phyloP scores from a whole-genome alignment of 202 grass and related monocot species.

The Zizania palustris region DNA sequence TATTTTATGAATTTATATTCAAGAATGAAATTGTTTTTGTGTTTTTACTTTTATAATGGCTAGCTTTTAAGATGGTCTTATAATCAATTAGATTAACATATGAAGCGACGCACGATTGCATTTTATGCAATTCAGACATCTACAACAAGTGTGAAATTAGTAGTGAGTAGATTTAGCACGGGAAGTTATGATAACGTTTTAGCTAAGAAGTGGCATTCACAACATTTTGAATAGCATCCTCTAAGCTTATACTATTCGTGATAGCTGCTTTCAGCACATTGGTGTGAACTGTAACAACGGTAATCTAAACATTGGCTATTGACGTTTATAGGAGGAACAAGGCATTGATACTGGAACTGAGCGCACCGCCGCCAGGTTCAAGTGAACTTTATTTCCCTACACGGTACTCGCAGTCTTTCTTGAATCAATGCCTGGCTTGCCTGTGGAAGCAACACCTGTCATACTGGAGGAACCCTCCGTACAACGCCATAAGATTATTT shows the following conservation, averaged over 20 bases:
- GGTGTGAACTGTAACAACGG: not conserved
- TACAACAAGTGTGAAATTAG: not conserved
- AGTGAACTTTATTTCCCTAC: constrained; percentile 46
- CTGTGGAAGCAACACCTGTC: constrained; percentile 53
- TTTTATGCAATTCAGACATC: not conserved
- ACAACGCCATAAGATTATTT: constrained; percentile 47
- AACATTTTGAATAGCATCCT: not conserved
- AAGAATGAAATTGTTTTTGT: no score
- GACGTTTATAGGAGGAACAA: constrained; percentile 43
- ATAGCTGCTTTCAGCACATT: no score
- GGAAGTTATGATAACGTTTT: not conserved
- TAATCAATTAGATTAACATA: no score
- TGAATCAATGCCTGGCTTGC: constrained; percentile 47
- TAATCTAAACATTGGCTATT: not conserved
- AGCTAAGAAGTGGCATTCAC: not conserved
- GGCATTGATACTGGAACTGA: constrained; percentile 43
- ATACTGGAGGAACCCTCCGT: constrained; percentile 59
- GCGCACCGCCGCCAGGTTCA: constrained; percentile 35
- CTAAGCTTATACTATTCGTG: not conserved
- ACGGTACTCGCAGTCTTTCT: constrained; percentile 33
- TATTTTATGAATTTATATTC: no score
- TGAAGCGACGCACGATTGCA: no score
- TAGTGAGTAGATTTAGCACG: not conserved
- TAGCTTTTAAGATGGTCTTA: no score
- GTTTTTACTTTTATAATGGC: no score